Base-by-base conservation (phyloP, 345 rosid species). In the Gossypium stocksii region DNA sequence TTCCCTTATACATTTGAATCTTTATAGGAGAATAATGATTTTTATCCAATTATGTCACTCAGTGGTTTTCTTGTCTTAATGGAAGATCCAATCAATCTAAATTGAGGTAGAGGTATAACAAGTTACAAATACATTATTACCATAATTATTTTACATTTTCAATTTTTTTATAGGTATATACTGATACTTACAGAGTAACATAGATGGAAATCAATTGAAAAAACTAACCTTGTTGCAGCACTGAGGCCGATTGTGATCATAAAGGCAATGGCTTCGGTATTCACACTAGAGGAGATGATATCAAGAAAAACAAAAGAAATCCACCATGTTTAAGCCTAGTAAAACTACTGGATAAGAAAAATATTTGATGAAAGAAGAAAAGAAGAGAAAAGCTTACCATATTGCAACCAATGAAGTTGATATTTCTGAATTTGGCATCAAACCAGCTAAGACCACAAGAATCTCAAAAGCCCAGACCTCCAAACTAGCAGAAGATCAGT, bases 401-500 rank as follows among this genome's bases (percentile, higher is more conserved):
- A 89, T 85, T 76, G 96, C 97, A 6, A 84, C 82, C 72, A 93
- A 48, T 41, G 97, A 89, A n/a, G 93, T 89, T 9, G 86, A 61
- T 52, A 76, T 60, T 69, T 89, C 85, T 0, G 97, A 76, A 67
- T 91, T 82, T 1, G 90, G 85, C 93, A 91, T 90, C 63, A 82
- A 3, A 79, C 95, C 91, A 41, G 98, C 97, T 45, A 91, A 46
- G 68, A 93, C 72, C 73, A 93, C 97, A 68, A 93, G 86, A 71
- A 90, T 68, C 88, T 91, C 96, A 60, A 86, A 87, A 20, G 96
- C 95, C 98, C 97, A 88, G 41, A 77, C 84, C 80, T 90, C 97
- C 85, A 93, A 81, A 76, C 98, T 86, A 78, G 60, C 15, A 70
- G 54, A 45, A 63, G 3, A 57, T 20, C 41, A 34, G 41, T 70